Evolutionary conservation across 2,329 filamentous ascomycete genomes (phyloP).

Genomic region (Rhynchosporium secalis): DNA sequence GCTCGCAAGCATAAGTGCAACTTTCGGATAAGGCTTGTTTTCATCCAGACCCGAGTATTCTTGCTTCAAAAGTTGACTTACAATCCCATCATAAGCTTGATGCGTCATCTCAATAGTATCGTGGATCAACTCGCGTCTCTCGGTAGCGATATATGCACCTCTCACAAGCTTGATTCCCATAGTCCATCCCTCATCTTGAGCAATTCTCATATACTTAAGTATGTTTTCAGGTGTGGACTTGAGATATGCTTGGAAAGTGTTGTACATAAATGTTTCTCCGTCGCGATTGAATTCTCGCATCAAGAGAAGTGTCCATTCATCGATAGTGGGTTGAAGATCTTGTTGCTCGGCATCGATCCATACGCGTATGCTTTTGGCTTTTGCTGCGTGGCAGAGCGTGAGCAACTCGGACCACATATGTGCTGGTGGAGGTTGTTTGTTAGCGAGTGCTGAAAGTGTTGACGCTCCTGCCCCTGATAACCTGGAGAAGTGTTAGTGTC

Average conservation of each 20-base stretch:
- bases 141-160: constrained; percentile 53
- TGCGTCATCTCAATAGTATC: constrained; percentile 50
- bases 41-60: constrained; percentile 40
- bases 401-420: constrained; percentile 47
- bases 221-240: constrained; percentile 49
- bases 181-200: constrained; percentile 49
- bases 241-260: constrained; percentile 55
- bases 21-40: constrained; percentile 25
- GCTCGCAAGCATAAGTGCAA: constrained; percentile 70
- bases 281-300: constrained; percentile 52
- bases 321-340: constrained; percentile 51
- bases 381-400: constrained; percentile 29
- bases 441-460: constrained; percentile 44
- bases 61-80: constrained; percentile 47
- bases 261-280: constrained; percentile 47
- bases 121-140: constrained; percentile 47
- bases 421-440: constrained; percentile 43
- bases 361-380: constrained; percentile 43
- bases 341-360: constrained; percentile 57
- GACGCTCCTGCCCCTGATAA: constrained; percentile 50
- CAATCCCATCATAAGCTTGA: constrained; percentile 56
- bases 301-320: constrained; percentile 52
- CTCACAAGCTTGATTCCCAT: constrained; percentile 54
- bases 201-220: constrained; percentile 46
- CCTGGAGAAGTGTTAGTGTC: constrained; percentile 32